These are phyloP conservation scores for Globisporangium takayamanum DNA, from an alignment of 352 stramenopile species.

Conservation along the genomic window DNA sequence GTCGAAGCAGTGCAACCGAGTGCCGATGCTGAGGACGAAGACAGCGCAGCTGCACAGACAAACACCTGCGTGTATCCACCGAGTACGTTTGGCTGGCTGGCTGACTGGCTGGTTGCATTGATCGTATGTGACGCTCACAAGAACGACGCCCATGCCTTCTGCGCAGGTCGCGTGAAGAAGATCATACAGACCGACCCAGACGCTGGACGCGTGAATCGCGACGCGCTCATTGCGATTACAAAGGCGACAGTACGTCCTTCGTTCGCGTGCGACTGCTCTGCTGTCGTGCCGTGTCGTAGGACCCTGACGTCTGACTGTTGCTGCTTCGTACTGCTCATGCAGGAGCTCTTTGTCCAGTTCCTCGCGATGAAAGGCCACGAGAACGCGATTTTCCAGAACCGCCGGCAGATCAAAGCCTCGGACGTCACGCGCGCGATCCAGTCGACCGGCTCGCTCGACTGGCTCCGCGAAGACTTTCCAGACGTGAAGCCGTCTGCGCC, in stretches of 20 bases:
- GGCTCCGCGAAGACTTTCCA: conserved; percentile 82
- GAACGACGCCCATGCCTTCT: background rate
- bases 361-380: conserved; percentile 88
- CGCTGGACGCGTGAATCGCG: conserved; percentile 87
- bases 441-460: conserved; percentile 67
- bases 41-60: conserved; percentile 12
- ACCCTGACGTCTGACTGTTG: too few species aligned
- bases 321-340: too few species aligned
- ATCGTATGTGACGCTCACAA: conserved; percentile 11
- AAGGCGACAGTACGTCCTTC: conserved; percentile 78
- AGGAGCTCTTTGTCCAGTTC: conserved; percentile 89
- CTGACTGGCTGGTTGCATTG: conserved; percentile 4
- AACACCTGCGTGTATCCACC: conserved; percentile 56
- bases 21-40: conserved; percentile 30
- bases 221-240: conserved; percentile 88
- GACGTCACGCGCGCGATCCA: conserved; percentile 79
- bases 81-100: conserved; percentile 11
- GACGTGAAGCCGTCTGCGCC: conserved; percentile 31
- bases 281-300: too few species aligned
- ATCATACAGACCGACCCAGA: conserved; percentile 93
- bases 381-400: conserved; percentile 76
- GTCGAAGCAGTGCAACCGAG: conserved; percentile 47
- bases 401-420: conserved; percentile 69
- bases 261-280: too few species aligned
- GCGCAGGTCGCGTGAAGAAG: conserved; percentile 84